Evolutionary conservation across 179 eudicot genomes (phyloP), one percentile per base, ranked within the genome.

Genomic region (Pouteria campechiana): DNA sequence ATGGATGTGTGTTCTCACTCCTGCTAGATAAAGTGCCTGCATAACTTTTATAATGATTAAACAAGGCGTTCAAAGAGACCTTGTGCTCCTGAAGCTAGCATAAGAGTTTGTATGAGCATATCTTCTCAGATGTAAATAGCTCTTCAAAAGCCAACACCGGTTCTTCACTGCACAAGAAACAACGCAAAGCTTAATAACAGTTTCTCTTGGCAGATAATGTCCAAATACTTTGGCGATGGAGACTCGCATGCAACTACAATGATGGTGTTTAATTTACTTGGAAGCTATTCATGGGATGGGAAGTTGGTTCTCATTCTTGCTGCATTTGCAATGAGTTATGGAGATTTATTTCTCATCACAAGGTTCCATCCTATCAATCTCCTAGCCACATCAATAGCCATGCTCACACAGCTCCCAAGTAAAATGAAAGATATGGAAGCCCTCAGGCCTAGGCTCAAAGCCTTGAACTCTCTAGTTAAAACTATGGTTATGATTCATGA

Each of bases 261-360:
- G 43, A 55, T 63, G 12, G 40, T 84, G 19, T 69, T 78, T 52
- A 63, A 58, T 38, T 49, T 60, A 37, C 72, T 75, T 6, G 53
- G 81, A 12, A 60, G 35, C 67, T 84, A 72, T 57, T 15, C 72
- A 27, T 84, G 92, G 95, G 92, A 81, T 19, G 72, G 81, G 29
- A 81, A 84, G 64, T 76, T 66, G 34, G 77, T 57, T 44, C 70
- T 84, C 3, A 30, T 79, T 32, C 67, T 81, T 1, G 87, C 87
- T 2, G 83, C 92, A 12, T 81, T 78, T 43, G 73, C 87, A 0
- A 68, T 68, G 34, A 63, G 61, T 37, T 85, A 85, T 31, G 92
- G 92, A n/a, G 87, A 85, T 50, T 84, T 81, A 38, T 77, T 86
- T 83, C 61, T 84, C 39, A 61, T 84, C 0, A 75, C 80, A 11